These are phyloP conservation scores for Boeremia lycopersici DNA, from an alignment of 2,329 filamentous ascomycete genomes.

Conservation along the genomic window DNA sequence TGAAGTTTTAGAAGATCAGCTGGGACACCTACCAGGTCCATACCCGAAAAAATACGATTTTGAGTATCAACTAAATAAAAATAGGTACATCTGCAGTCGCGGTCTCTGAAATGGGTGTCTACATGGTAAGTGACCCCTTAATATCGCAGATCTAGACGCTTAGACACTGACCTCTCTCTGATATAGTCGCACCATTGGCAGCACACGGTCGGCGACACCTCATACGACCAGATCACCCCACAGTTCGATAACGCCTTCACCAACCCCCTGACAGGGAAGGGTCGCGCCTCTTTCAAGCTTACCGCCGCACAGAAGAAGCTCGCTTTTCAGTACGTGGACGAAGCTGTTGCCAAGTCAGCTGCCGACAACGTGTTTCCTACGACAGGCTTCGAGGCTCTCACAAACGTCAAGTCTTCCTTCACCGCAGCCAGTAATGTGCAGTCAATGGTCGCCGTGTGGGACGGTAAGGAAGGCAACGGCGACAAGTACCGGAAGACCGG, in stretches of 20 bases:
- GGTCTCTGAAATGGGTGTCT: neutral
- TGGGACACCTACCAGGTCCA: too few relatives aligned
- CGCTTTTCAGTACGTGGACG: neutral
- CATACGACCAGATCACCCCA: neutral
- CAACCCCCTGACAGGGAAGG: neutral
- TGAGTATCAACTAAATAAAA: neutral
- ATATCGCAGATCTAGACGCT: neutral
- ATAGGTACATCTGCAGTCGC: neutral
- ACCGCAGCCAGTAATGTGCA: neutral
- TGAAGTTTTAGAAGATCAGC: too few relatives aligned
- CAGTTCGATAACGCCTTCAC: neutral
- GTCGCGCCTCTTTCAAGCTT: neutral
- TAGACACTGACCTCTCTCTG: too few relatives aligned
- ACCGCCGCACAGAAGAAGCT: neutral
- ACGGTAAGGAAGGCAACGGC: neutral
- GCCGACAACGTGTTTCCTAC: neutral
- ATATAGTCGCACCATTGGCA: too few relatives aligned
- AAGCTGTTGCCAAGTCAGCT: neutral
- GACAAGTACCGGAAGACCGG: neutral
- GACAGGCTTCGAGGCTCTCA: neutral
- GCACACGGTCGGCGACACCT: too few relatives aligned
- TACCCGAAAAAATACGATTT: neutral
- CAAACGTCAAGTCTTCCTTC: neutral
- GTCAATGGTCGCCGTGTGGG: neutral
- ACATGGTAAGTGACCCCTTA: neutral